Conservation (phyloP, 305 asterid species). For the Rubia balearica region DNA sequence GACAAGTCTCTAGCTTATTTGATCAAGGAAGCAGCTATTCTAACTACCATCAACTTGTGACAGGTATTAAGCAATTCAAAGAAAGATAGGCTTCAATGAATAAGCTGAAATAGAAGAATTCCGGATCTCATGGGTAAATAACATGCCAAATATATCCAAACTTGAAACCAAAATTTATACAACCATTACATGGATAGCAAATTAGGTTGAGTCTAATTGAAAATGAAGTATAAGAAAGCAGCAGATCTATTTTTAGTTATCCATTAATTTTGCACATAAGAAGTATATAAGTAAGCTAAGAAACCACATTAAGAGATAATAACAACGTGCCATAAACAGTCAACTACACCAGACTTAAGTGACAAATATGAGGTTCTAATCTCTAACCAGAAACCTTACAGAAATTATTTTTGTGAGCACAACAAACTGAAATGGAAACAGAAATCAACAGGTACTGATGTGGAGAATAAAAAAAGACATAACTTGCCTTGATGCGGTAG, state of each 20-base stretch:
- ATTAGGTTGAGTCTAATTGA: not conserved
- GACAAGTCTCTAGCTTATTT: not conserved
- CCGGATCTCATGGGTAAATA: not conserved
- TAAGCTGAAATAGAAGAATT: not conserved
- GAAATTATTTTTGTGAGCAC: not conserved
- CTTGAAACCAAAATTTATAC: not conserved
- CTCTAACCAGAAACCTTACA: not conserved
- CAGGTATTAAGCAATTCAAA: not conserved
- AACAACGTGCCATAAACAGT: not conserved
- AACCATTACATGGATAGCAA: not conserved
- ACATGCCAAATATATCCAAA: not conserved
- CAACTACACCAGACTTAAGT: constrained; percentile 9
- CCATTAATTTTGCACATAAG: not conserved
- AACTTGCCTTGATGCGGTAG: constrained; percentile 74
- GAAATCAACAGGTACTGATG: constrained; percentile 11
- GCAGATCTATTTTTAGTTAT: not conserved
- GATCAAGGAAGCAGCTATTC: not conserved
- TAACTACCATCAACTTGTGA: not conserved
- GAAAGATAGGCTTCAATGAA: not conserved
- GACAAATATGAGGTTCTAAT: not conserved
- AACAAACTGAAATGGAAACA: constrained; percentile 8
- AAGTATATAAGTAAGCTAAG: not conserved
- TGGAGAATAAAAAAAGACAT: constrained; percentile 4
- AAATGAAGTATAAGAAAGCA: not conserved
- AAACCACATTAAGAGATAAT: not conserved